phyloP scores from a whole-genome alignment of 805 yeast genomes.

The Candida verbasci region DNA sequence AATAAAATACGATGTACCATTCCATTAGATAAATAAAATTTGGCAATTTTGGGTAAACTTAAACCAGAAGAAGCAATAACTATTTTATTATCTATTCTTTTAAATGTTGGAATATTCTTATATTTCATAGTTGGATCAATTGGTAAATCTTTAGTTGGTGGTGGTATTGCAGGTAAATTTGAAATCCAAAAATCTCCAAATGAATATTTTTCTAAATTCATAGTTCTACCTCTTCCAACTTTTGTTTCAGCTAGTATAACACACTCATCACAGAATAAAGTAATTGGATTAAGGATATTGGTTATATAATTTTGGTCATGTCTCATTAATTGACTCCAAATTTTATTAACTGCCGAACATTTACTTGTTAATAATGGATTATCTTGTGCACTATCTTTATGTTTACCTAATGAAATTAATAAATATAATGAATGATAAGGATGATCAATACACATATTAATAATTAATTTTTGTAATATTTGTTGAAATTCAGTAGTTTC shows the following conservation, averaged over 20 bases:
- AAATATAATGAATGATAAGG: constrained; percentile 73
- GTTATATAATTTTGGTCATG: constrained; percentile 18
- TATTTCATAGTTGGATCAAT: constrained; percentile 45
- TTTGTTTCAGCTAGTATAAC: constrained; percentile 49
- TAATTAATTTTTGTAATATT: constrained; percentile 44
- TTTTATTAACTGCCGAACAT: constrained; percentile 43
- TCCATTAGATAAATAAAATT: constrained; percentile 56
- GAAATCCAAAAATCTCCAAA: constrained; percentile 50
- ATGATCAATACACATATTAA: constrained; percentile 46
- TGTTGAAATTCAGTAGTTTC: constrained; percentile 53
- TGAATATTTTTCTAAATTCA: constrained; percentile 31
- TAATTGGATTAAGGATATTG: constrained; percentile 40
- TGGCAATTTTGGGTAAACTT: constrained; percentile 80
- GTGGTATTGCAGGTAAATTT: constrained; percentile 51
- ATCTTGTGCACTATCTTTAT: constrained; percentile 28
- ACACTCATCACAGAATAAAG: constrained; percentile 46
- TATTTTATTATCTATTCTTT: constrained; percentile 41
- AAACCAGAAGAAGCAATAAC: constrained; percentile 76
- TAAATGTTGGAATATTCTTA: constrained; percentile 43
- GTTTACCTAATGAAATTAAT: constrained; percentile 52
- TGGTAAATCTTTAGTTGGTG: constrained; percentile 55
- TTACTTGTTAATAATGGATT: constrained; percentile 41
- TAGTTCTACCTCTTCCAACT: constrained; percentile 25
- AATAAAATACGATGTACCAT: constrained; percentile 52
- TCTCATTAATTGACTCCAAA: constrained; percentile 40